Evolutionary conservation across 164 flowering plant species (phyloP).

Genomic region (Chloranthus sessilifolius): DNA sequence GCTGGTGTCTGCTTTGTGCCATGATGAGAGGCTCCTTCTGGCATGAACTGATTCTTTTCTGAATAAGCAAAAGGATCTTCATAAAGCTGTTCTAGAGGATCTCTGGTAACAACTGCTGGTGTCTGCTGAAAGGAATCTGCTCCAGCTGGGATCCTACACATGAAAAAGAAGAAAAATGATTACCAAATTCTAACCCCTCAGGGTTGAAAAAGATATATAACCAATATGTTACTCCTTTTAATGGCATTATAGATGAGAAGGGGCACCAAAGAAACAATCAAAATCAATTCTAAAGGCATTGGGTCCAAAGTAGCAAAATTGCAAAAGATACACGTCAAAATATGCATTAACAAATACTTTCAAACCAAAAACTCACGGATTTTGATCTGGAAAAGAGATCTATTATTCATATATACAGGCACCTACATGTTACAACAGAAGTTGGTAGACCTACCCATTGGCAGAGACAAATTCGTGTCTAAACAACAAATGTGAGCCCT

Average conservation of each 20-base stretch:
- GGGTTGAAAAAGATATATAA: neutral
- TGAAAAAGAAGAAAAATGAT: neutral
- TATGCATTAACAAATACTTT: too few species aligned
- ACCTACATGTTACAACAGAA: too few species aligned
- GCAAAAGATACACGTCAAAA: too few species aligned
- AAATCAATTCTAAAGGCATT: neutral
- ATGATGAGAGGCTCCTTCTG: conserved; percentile 26
- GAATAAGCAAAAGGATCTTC: conserved; percentile 16
- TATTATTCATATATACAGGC: too few species aligned
- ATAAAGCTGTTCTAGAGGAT: conserved; percentile 22
- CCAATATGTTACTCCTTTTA: neutral
- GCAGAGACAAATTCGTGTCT: too few species aligned
- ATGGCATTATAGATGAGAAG: neutral
- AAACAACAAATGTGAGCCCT: too few species aligned
- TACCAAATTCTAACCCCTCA: neutral
- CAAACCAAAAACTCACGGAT: too few species aligned
- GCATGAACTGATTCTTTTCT: conserved; percentile 17
- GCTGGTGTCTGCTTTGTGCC: conserved; percentile 11
- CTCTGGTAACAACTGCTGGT: neutral
- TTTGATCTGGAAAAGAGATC: too few species aligned
- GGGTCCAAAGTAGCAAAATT: neutral
- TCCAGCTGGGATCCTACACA: conserved; percentile 34
- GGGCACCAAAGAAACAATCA: neutral
- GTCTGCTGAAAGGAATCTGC: conserved; percentile 11
- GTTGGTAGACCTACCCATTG: too few species aligned